Base-by-base conservation (phyloP, 345 rosid genomes). In the Chamaenerion angustifolium region DNA sequence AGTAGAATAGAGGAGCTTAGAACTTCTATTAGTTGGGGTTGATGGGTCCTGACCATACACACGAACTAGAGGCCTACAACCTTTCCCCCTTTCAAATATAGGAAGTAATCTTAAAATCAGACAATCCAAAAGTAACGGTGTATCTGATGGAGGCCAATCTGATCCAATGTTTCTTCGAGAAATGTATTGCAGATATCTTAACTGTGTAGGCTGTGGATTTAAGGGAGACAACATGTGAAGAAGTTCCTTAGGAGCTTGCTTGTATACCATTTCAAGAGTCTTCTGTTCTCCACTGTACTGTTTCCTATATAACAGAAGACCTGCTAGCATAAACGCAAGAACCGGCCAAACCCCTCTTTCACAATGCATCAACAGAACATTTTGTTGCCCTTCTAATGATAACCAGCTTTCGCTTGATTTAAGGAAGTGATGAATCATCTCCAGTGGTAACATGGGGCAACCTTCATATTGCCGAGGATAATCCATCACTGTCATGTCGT, bases 401-500 rank as follows among this genome's bases (percentile, higher is more conserved):
- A 87, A 59, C 96, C 95, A 87, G 73, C 98, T 92, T 68, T 92
- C 96, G 61, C 98, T 84, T 0, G 95, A 87, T 63, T 83, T 68
- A 60, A 92, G 78, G 63, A 87, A 92, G 68, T 87, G 98, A 62
- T 84, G 90, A 61, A 87, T 79, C 98, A 84, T 92, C 76, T 92
- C 98, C 31, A 92, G 61, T 1, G 96, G 88, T 71, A 92, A 70
- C 59, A 84, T 57, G n/a, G 90, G 86, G 68, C 96, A 87, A 15
- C 82, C 85, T 66, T 84, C 98, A 25, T 87, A 79, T 46, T 84
- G 95, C 51, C 81, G 96, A 44, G 98, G 98, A 68, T 92, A 92
- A 55, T 92, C 98, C 98, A 92, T 87, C 3, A 92, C 96, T 2
- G 96, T 92, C 98, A 92, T 92, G 74, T 84, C 98, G 46, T 92